Base-by-base conservation (phyloP, 192 early-diverging fungal species). In the Martensiomyces pterosporus region DNA sequence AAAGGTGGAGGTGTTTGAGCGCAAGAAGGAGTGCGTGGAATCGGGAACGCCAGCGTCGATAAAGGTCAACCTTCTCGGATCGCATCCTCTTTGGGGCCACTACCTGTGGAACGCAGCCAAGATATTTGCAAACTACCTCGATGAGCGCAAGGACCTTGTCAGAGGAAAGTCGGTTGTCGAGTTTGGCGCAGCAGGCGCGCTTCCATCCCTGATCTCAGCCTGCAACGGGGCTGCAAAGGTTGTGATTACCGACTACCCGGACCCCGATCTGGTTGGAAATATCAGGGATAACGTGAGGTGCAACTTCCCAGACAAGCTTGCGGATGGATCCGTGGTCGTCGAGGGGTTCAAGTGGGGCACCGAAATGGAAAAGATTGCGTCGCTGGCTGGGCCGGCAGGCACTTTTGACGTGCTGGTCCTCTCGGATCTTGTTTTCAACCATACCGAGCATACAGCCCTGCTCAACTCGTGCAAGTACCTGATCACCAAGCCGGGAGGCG, bases 61-160 rank as follows among this genome's bases (percentile, higher is more conserved):
- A 25, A 66, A 49, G 32, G 57, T 88, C 21, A 77, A 79, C 12
- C 72, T 87, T 4, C 77, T 89, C 17, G 87, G 87, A 23, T 73
- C 80, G 9, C 87, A 89, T 47, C 85, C 87, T 26, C 76, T 95
- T 1, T 91, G 89, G 90, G 90, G 79, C 13, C 92, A 96, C 57
- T 68, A 83, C 35, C 78, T 96, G 22, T 96, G 93, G 93, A 96
- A 96, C 49, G 90, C 92, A 3, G 87, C 88, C 34, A 83, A 86
- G 57, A 79, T 79, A 24, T 80, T 93, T 77, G 81, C 90, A 23
- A 74, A 81, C 42, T 82, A 88, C 55, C 68, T 96, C 40, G 93
- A 96, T 49, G 45, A 70, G 25, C 68, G 85, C 47, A 82, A 82
- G 27, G 62, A 76, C 14, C 44, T 88, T 9, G 75, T 81, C 8